A percentile compares a stretch with the other conserved stretches of the same genome.
These are phyloP conservation scores for Podaxis rugospora DNA, from an alignment of 768 basidiomycete species.

Conservation along the genomic window DNA sequence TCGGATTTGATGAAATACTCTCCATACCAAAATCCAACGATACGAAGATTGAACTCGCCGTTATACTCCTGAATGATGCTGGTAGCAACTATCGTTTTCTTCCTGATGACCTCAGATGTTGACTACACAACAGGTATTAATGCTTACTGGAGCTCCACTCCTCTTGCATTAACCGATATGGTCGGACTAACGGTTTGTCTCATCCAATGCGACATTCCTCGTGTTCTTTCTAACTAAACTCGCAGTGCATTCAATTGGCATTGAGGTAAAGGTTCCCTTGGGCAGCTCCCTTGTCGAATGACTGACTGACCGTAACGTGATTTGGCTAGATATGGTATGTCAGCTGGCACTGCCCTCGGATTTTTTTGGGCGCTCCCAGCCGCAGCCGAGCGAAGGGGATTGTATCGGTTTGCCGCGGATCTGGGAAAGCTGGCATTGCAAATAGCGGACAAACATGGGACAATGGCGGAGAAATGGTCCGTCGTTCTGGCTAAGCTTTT, in stretches of 20 bases:
- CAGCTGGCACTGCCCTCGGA: slow-evolving; percentile 62
- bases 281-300: background rate
- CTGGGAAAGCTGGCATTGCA: slow-evolving; percentile 62
- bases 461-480: slow-evolving; percentile 64
- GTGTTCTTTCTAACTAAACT: background rate
- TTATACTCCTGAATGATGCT: slow-evolving; percentile 65
- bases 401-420: slow-evolving; percentile 66
- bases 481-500: slow-evolving; percentile 8
- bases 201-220: background rate
- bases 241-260: slow-evolving; percentile 60
- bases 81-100: slow-evolving; percentile 27
- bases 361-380: slow-evolving; percentile 70
- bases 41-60: slow-evolving; percentile 54
- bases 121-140: slow-evolving; percentile 42
- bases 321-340: slow-evolving; percentile 53
- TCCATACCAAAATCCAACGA: slow-evolving; percentile 60
- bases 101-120: background rate
- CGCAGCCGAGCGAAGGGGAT: slow-evolving; percentile 55
- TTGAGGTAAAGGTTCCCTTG: slow-evolving; percentile 37
- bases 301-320: background rate
- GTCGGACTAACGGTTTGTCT: slow-evolving; percentile 60
- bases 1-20: slow-evolving; percentile 67
- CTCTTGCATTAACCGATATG: slow-evolving; percentile 52
- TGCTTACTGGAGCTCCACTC: slow-evolving; percentile 64
- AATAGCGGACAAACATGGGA: slow-evolving; percentile 64